Base-by-base conservation (phyloP, 768 basidiomycete genomes). In the Tricholomella constricta region DNA sequence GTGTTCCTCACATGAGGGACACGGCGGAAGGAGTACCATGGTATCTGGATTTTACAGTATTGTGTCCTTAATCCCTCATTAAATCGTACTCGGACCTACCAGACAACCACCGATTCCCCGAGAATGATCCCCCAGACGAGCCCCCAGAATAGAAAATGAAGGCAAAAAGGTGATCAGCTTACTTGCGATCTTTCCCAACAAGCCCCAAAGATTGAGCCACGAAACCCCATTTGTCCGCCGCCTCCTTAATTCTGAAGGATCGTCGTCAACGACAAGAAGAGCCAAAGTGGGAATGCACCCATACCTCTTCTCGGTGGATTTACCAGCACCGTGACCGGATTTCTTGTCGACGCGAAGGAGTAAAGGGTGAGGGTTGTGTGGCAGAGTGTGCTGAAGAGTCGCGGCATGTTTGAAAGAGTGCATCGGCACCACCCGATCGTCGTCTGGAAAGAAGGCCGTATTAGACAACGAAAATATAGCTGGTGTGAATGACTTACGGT, bases 331-430 rank as follows among this genome's bases (percentile, higher is more conserved):
- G 59, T 91, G 89, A 1, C 89, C 89, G 2, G 86, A 81, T 64
- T 90, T 90, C 69, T 84, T 84, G 63, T 92, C 89, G 23, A 93
- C 83, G 19, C 89, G 81, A 43, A 92, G 72, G 17, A 94, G 74
- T 11, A 93, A 72, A 5, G 91, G 91, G 61, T 90, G 70, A 0
- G 82, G 80, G 65, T 91, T 93, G 41, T 83, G 60, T 1, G 87
- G 77, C 1, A 82, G 69, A 1, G 68, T 71, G 63, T 92, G 70
- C 64, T 94, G 91, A 32, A 92, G 72, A n/a, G 83, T 83, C 14
- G 91, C 91, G 0, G 86, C 84, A 45, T 83, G 77, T 69, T 94
- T 94, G 80, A 89, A 91, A 8, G 89, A 89, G 69, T 92, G 91
- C 65, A 90, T 72, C 1, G 89, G 89, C 4, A 92, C 89, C n/a